Percentiles rank a stretch among this genome's conserved stretches.
These are phyloP conservation scores for Monosiga brevicollis DNA, from an alignment of 78 protist genomes.

Conservation along the genomic window DNA sequence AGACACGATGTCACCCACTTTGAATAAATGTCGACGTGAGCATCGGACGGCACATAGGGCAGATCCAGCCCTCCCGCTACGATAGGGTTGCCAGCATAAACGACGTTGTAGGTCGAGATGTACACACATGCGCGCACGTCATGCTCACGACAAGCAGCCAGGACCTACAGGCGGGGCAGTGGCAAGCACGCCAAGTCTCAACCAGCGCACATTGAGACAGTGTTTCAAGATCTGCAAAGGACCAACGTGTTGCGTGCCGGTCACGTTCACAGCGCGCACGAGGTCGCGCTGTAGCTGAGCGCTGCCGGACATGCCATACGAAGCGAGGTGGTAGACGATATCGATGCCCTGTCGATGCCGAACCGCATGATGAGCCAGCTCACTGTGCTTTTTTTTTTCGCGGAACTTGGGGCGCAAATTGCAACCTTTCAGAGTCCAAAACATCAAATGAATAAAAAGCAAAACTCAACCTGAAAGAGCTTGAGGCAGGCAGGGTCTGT, in stretches of 20 bases:
- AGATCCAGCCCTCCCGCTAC: too few relatives aligned
- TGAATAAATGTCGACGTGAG: too few relatives aligned
- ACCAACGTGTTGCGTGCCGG: not conserved
- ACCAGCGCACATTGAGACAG: not conserved
- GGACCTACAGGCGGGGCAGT: not conserved
- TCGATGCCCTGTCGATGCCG: not conserved
- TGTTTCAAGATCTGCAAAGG: not conserved
- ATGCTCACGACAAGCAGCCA: not conserved
- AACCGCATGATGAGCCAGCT: too few relatives aligned
- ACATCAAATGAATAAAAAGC: too few relatives aligned
- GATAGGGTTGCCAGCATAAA: too few relatives aligned
- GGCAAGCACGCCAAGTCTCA: not conserved
- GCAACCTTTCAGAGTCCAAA: too few relatives aligned
- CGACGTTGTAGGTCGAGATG: not conserved
- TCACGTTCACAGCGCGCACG: not conserved
- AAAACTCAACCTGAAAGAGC: too few relatives aligned
- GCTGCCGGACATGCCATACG: not conserved
- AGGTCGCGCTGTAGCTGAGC: not conserved
- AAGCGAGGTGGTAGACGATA: not conserved
- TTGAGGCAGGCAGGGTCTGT: too few relatives aligned
- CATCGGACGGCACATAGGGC: too few relatives aligned
- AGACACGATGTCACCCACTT: too few relatives aligned
- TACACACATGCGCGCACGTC: not conserved
- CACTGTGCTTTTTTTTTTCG: too few relatives aligned
- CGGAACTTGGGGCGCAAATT: too few relatives aligned